Evolutionary conservation across 1,284 basidiomycete species (phyloP), one percentile per base, ranked within the genome.

Genomic region (Pisolithus thermaeus): DNA sequence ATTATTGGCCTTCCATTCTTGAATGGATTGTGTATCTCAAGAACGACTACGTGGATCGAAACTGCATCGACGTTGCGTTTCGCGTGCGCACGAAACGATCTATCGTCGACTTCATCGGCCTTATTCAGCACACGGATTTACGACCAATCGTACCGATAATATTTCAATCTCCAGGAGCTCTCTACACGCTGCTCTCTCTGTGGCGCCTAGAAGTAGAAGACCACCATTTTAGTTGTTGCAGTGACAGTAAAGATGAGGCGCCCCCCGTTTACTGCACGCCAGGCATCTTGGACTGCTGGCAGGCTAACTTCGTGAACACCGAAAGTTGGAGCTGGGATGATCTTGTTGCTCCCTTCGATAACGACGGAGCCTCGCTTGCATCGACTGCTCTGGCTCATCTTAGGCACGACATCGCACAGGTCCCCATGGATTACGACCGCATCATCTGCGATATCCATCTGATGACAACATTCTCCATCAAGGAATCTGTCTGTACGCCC

Each of bases 401-500:
- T 45, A 54, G 36, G 47, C 61, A 55, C n/a, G 63, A 64, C 23
- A n/a, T 50, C 27, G 54, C 51, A 42, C 53, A 56, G 8, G 20
- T n/a, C 9, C 58, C 64, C 11, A 50, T 59, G 42, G 57, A 67
- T 45, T 63, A 56, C 50, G 62, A 68, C 42, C 54, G 63, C 43
- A 39, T 68, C 43, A 52, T 63, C 23, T 67, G 63, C 65, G 63
- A 66, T 42, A 61, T 63, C 46, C 63, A 68, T 47, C 55, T 67
- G 22, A 38, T 68, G 41, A 67, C 61, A 2, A 45, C 50, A 2
- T 50, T 67, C 20, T 68, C 63, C 27, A 22, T 68, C 2, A 64
- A 68, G 12, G 52, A 61, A 14, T n/a, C 50, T 9, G 63, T 67
- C 41, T 58, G 63, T 28, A 49, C 55, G 8, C 47, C 59, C 39